Percentiles rank a stretch among this genome's conserved stretches.
These are phyloP conservation scores for Maudiozyma pseudohumilis DNA, from an alignment of 805 yeast species.

Conservation along the genomic window DNA sequence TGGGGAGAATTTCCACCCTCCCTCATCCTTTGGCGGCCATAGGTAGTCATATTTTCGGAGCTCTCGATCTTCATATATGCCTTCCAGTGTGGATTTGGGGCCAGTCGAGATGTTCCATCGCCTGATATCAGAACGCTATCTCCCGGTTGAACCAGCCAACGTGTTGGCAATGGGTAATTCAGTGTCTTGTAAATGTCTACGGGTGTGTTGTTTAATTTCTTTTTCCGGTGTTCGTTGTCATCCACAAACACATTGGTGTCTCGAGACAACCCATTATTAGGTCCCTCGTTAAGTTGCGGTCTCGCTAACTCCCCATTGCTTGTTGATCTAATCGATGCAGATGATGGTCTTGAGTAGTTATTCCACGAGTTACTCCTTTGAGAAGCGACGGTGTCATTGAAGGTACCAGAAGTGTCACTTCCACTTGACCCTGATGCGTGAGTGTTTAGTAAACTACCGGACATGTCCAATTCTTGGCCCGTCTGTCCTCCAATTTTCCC, in stretches of 20 bases:
- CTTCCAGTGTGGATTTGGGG: constrained; percentile 23
- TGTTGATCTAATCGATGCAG: background rate
- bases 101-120: constrained; percentile 19
- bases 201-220: constrained; percentile 13
- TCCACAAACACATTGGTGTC: background rate
- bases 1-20: constrained; percentile 5
- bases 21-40: constrained; percentile 16
- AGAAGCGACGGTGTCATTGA: background rate
- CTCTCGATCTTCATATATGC: constrained; percentile 14
- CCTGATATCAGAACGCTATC: constrained; percentile 19
- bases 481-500: background rate
- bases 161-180: constrained; percentile 23
- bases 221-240: background rate
- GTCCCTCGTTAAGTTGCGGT: too few species aligned
- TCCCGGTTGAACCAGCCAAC: constrained; percentile 21
- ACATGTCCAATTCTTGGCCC: background rate
- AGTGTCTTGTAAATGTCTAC: constrained; percentile 20
- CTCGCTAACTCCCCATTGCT: too few species aligned
- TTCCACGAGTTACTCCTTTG: background rate
- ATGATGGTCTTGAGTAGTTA: background rate
- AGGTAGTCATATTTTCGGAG: background rate
- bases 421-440: too few species aligned
- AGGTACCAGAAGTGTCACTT: background rate
- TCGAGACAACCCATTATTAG: too few species aligned
- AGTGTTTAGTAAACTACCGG: too few species aligned